These are phyloP conservation scores for Chlamydomonas urium DNA, from an alignment of 139 green algal species.

Conservation along the genomic window DNA sequence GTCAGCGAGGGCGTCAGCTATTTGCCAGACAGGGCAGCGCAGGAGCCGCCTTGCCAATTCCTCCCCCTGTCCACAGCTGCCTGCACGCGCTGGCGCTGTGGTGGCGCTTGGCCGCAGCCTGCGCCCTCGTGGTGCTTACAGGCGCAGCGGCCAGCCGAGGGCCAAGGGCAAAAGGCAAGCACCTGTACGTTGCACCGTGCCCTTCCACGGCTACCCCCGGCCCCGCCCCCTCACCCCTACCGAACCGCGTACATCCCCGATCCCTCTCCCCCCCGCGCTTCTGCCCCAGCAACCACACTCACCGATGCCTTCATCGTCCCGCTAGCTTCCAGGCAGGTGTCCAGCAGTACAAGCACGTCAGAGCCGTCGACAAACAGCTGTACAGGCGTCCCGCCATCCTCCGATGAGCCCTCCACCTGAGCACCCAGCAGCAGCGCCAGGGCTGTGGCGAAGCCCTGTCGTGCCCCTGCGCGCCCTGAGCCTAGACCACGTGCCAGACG, in stretches of 20 bases:
- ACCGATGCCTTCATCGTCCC: conserved; percentile 44
- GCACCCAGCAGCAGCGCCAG: conserved; percentile 46
- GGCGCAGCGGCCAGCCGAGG: no score
- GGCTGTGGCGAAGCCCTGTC: conserved; percentile 78
- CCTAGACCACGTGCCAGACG: conserved; percentile 65
- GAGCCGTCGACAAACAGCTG: not conserved
- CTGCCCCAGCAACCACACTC: not conserved
- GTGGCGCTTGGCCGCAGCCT: no score
- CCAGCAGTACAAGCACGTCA: conserved; percentile 42
- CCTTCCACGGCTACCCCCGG: no score
- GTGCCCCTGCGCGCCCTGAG: conserved; percentile 58
- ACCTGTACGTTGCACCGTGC: no score
- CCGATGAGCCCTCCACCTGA: not conserved
- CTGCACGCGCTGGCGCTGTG: no score
- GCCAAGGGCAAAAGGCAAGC: no score
- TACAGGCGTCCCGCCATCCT: not conserved
- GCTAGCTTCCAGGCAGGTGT: conserved; percentile 41
- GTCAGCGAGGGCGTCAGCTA: no score
- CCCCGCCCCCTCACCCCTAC: no score
- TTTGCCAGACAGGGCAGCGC: no score
- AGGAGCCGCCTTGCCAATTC: no score
- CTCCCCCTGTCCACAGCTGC: no score
- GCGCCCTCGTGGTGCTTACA: no score
- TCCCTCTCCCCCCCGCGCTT: not conserved
- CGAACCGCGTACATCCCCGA: not conserved